Evolutionary conservation across 805 yeast genomes (phyloP).

Genomic region (Blastobotrys chiropterorum): DNA sequence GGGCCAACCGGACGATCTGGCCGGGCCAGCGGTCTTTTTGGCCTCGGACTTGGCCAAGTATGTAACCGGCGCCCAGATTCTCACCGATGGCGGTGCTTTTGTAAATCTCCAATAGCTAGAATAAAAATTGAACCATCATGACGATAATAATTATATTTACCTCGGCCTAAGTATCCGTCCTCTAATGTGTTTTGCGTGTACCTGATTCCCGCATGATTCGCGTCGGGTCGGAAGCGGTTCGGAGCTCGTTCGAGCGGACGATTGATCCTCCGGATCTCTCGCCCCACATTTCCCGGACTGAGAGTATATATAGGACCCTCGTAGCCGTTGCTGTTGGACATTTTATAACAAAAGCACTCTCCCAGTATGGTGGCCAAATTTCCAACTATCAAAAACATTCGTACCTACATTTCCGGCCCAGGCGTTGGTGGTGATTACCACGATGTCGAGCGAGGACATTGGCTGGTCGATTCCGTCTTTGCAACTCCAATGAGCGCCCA

Average conservation of each 20-base stretch:
- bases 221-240: too few relatives aligned
- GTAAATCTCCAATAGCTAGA: conserved; percentile 40
- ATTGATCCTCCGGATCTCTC: too few relatives aligned
- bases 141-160: too few relatives aligned
- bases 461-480: conserved; percentile 43
- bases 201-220: too few relatives aligned
- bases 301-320: too few relatives aligned
- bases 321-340: too few relatives aligned
- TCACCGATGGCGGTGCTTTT: conserved; percentile 74
- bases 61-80: conserved; percentile 75
- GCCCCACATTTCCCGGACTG: too few relatives aligned
- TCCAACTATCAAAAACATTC: conserved; percentile 40
- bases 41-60: conserved; percentile 67
- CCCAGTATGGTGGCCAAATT: conserved; percentile 22
- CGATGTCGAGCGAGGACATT: conserved; percentile 43
- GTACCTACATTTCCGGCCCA: conserved; percentile 39
- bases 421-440: conserved; percentile 50
- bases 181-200: too few relatives aligned
- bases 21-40: conserved; percentile 67
- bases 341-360: too few relatives aligned
- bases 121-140: too few relatives aligned
- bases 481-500: conserved; percentile 47
- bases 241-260: too few relatives aligned
- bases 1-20: conserved; percentile 78
- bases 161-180: too few relatives aligned